Conservation (phyloP, 2,329 filamentous ascomycete species). For the Penicillium sp. region DNA sequence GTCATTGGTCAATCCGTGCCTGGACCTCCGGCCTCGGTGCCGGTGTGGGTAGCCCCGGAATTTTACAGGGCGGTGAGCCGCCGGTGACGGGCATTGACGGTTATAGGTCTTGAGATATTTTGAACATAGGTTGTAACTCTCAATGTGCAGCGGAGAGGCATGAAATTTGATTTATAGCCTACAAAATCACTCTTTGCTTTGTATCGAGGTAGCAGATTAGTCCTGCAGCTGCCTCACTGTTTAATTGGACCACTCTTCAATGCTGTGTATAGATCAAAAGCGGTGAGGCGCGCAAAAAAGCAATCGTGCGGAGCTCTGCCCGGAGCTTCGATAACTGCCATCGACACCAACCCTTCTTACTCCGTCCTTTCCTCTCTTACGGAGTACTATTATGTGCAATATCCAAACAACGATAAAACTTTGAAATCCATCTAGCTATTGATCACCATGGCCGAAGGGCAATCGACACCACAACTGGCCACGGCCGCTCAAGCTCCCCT, state of each 20-base stretch:
- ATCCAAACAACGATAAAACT: no score
- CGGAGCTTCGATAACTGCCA: neutral
- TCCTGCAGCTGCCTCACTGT: neutral
- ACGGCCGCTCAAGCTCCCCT: conserved; percentile 28
- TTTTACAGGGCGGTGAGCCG: conserved; percentile 5
- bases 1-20: conserved; percentile 16
- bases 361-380: neutral
- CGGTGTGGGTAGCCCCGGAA: neutral
- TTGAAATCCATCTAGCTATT: neutral
- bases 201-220: neutral
- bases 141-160: no score
- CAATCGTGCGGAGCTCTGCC: conserved; percentile 19
- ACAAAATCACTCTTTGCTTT: neutral
- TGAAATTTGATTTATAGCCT: neutral
- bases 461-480: conserved; percentile 24
- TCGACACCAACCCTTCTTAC: neutral
- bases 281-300: conserved; percentile 23
- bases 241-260: neutral
- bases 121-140: no score
- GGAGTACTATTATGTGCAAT: neutral
- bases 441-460: conserved; percentile 31
- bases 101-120: neutral
- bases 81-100: conserved; percentile 11
- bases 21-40: conserved; percentile 5
- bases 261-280: conserved; percentile 4